These are phyloP conservation scores for Parascedosporium putredinis DNA, from an alignment of 2,329 filamentous ascomycete species.

Conservation along the genomic window DNA sequence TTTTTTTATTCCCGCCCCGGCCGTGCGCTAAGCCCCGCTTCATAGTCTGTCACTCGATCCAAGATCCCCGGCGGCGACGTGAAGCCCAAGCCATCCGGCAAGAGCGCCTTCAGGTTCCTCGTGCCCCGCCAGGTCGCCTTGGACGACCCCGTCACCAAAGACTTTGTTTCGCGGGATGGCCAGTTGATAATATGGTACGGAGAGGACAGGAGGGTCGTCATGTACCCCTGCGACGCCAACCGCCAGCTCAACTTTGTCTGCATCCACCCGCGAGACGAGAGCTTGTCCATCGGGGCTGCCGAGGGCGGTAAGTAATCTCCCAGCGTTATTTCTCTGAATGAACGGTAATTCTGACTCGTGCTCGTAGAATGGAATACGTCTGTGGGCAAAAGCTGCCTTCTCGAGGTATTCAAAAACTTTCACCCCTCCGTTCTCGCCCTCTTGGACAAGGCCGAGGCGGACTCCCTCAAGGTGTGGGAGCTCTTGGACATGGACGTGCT, in stretches of 20 bases:
- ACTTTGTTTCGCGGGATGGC: conserved; percentile 11
- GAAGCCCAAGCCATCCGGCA: conserved; percentile 33
- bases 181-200: conserved; percentile 22
- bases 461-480: conserved; percentile 43
- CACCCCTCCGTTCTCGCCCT: conserved; percentile 27
- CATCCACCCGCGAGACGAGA: conserved; percentile 31
- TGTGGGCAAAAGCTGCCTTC: conserved; percentile 24
- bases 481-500: conserved; percentile 53
- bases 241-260: conserved; percentile 36
- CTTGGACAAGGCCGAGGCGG: conserved; percentile 29
- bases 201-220: conserved; percentile 31
- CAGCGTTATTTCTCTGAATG: not conserved
- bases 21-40: not conserved
- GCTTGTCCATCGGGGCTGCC: conserved; percentile 9
- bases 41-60: conserved; percentile 15
- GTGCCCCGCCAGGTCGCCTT: conserved; percentile 27
- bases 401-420: conserved; percentile 30
- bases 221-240: conserved; percentile 36
- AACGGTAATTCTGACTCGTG: not conserved
- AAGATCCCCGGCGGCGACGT: conserved; percentile 12
- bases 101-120: conserved; percentile 46
- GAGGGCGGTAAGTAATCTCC: not conserved
- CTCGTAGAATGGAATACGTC: conserved; percentile 11
- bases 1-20: not conserved
- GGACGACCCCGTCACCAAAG: conserved; percentile 14